Evolutionary conservation across 2,329 filamentous ascomycete species (phyloP), one percentile per base, ranked within the genome.

Genomic region (Dothiorella sarmentorum): DNA sequence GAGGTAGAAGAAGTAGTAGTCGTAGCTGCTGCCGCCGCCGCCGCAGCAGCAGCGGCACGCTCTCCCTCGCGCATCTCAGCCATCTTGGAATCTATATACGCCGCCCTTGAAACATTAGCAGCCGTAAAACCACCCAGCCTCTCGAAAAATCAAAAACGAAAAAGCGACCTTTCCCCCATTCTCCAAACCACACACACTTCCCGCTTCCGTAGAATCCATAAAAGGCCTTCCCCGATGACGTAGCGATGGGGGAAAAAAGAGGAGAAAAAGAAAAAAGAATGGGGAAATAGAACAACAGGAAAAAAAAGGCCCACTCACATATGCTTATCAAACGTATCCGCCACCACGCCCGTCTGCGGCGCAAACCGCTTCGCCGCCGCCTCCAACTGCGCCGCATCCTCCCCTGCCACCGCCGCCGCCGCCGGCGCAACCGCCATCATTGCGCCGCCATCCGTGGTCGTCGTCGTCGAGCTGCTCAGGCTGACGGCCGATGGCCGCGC

Each of bases 1-100:
- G 15, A 31, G 7, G 29, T 11, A 29, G 5, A 29, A 37, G 18
- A 26, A 24, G 38, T 20, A 11, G 27, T 35, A 13, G 45, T 35
- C n/a, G 4, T 17, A 26, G 29, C 22, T 13, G 20, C 47, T 22
- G 33, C 24, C 20, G 51, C 17, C n/a, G 58, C 7, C 11, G 18
- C 20, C 22, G 27, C 22, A n/a, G 24, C 18, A 20, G 15, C 29
- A 24, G 49, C 2, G 31, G 58, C 15, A 58, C 24, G 10, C 63
- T 58, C 65, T 61, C 43, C 69, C 59, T 81, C 59, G 63, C 72
- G 79, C 69, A 82, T 76, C 76, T 81, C 87, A 82, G 87, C 86
- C 73, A 91, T 77, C 74, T 88, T 85, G 66, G 88, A 86, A 79
- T 91, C 89, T 91, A 92, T 86, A 76, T 89, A 92, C 76, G 87